A percentile compares a stretch with the other conserved stretches of the same genome.
Evolutionary conservation across 2,329 filamentous ascomycete genomes (phyloP).

Genomic region (Talaromyces rugulosus): DNA sequence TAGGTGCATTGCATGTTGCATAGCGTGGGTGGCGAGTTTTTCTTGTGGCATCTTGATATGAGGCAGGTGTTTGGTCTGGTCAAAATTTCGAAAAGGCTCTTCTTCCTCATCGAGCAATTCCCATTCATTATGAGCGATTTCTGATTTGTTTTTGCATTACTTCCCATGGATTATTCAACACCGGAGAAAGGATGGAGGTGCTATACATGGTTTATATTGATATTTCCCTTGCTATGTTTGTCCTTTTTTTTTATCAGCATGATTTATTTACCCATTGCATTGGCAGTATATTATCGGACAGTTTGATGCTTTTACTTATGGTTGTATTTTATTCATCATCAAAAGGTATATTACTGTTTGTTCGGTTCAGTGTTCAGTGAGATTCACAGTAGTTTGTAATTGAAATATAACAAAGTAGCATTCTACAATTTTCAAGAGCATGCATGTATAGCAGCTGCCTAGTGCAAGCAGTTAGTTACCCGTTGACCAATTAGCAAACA

Average conservation of each 20-base stretch:
- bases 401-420: neutral
- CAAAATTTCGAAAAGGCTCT: slow-evolving; percentile 14
- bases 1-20: slow-evolving; percentile 27
- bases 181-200: neutral
- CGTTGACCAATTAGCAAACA: too few species aligned
- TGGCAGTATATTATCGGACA: neutral
- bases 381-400: neutral
- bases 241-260: neutral
- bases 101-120: neutral
- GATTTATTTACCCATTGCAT: neutral
- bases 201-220: neutral
- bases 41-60: slow-evolving; percentile 29
- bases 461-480: too few species aligned
- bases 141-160: neutral
- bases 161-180: neutral
- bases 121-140: neutral
- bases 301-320: neutral
- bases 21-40: slow-evolving; percentile 35
- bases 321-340: neutral
- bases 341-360: neutral
- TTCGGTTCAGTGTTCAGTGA: neutral
- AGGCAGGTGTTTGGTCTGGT: slow-evolving; percentile 30
- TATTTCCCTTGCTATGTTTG: neutral
- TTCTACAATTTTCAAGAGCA: too few species aligned
- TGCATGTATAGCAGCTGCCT: too few species aligned